Evolutionary conservation across 1,284 basidiomycete species (phyloP), one percentile per base, ranked within the genome.

Genomic region (Pseudozyma thailandica): DNA sequence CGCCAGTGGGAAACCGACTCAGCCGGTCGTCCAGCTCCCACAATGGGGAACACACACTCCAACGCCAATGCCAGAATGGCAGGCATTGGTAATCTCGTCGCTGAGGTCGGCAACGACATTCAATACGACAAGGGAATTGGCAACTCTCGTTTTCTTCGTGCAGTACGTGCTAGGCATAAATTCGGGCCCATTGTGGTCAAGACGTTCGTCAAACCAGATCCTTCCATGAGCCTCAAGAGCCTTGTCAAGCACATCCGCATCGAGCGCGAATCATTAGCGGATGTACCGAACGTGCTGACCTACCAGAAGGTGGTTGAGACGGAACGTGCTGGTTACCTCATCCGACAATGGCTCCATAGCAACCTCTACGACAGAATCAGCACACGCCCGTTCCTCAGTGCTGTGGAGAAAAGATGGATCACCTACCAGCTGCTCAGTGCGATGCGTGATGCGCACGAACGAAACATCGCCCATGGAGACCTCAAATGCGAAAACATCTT

Each of bases 401-500:
- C 87, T 50, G 88, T 97, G 42, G 96, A 99, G 86, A 98, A 98
- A 87, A 93, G 93, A 80, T 99, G 96, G 96, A 93, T 98, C 66
- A 90, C 92, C 0, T 99, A 94, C 81, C 95, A 98, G 83, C 86
- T 98, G 1, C 86, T 98, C 50, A 90, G 88, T 27, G 93, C 91
- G 2, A 87, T 99, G 60, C 88, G 90, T 28, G 92, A 93, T 71
- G 89, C 92, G 0, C 88, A 92, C 23, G 89, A 89, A 52, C 89
- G 90, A 61, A 86, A 86, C 85, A 87, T 96, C 16, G 88, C 94
- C 1, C 96, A 98, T 84, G 96, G 96, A 13, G 95, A 98, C 82
- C 91, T 99, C 85, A 98, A 98, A 84, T 94, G 93, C 13, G 94
- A 97, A 84, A 99, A 99, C 83, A 89, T 99, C 60, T 88, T 98